Base-by-base conservation (phyloP, 2,329 filamentous ascomycete species). In the Lasiodiplodia citricola region DNA sequence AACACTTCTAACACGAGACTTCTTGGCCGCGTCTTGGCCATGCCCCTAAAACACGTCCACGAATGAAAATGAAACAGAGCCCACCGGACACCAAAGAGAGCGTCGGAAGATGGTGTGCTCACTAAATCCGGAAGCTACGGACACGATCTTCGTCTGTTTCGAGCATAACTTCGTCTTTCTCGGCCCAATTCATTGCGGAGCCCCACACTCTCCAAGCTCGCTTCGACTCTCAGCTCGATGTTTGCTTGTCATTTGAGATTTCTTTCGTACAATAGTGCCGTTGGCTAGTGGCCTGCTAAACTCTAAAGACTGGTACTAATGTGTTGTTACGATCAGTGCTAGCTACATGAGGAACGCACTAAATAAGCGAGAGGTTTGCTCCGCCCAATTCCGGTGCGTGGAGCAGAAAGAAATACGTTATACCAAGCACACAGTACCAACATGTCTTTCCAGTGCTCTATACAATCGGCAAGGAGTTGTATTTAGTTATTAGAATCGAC, bases 21-120 rank as follows among this genome's bases (percentile, higher is more conserved):
- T 63, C 60, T 63, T 63, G 60, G 60, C 60, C n/a, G 18, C 5
- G 44, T 52, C 60, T 63, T 63, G 44, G 60, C 44, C 60, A 44
- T 38, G 18, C 44, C 44, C 60, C 60, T 63, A 62, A 50, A 37
- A 51, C 41, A 50, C 28, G 7, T 50, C 44, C 44, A 25, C 44
- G 60, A 63, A 52, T 63, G 25, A 52, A 31, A 51, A 63, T 52
- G 60, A 37, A 52, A 63, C 44, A 52, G 25, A n/a, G 44, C 18
- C 44, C 28, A n/a, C n/a, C n/a, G 7, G 47, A 63, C 37, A n/a
- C 44, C 44, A 63, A 63, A 63, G 28, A 16, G 35, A 62, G 38
- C 23, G 37, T 21, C 25, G 38, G 23, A 31, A 31, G 25, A 28
- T 62, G 41, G 58, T 35, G 58, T 31, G 25, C 2, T 41, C 16